Evolutionary conservation across 352 stramenopile genomes (phyloP).

Genomic region (Globisporangium acanthophoron): DNA sequence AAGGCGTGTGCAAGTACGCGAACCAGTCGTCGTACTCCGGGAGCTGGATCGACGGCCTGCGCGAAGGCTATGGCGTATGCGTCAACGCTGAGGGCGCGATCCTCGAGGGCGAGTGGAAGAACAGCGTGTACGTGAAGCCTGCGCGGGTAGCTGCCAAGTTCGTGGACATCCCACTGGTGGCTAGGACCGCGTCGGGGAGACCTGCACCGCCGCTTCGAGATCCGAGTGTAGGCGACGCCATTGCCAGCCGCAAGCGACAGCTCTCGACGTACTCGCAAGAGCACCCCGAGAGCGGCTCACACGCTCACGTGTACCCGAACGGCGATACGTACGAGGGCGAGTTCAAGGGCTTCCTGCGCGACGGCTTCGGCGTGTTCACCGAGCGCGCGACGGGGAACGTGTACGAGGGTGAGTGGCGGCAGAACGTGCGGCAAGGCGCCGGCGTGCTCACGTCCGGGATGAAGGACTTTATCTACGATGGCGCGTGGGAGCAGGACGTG

Average conservation of each 20-base stretch:
- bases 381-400: conserved; percentile 53
- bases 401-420: conserved; percentile 70
- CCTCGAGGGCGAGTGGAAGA: conserved; percentile 69
- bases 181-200: not conserved
- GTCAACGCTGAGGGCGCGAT: conserved; percentile 53
- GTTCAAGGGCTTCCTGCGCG: conserved; percentile 35
- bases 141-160: conserved; percentile 37
- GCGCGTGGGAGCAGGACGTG: conserved; percentile 54
- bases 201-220: conserved; percentile 5
- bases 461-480: conserved; percentile 82
- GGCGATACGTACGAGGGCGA: conserved; percentile 73
- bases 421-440: conserved; percentile 52
- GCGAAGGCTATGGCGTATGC: conserved; percentile 73
- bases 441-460: conserved; percentile 62
- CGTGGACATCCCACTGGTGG: conserved; percentile 52
- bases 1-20: conserved; percentile 87
- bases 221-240: not conserved
- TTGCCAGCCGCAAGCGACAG: conserved; percentile 1
- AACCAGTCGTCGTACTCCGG: conserved; percentile 90
- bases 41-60: conserved; percentile 65
- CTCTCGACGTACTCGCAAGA: conserved; percentile 9
- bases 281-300: conserved; percentile 26
- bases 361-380: conserved; percentile 59
- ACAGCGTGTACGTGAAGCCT: conserved; percentile 56
- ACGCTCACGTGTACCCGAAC: conserved; percentile 49